A percentile compares a stretch with the other conserved stretches of the same genome.
Evolutionary conservation across 2,329 filamentous ascomycete genomes (phyloP).

Genomic region (Colletotrichum tanaceti): DNA sequence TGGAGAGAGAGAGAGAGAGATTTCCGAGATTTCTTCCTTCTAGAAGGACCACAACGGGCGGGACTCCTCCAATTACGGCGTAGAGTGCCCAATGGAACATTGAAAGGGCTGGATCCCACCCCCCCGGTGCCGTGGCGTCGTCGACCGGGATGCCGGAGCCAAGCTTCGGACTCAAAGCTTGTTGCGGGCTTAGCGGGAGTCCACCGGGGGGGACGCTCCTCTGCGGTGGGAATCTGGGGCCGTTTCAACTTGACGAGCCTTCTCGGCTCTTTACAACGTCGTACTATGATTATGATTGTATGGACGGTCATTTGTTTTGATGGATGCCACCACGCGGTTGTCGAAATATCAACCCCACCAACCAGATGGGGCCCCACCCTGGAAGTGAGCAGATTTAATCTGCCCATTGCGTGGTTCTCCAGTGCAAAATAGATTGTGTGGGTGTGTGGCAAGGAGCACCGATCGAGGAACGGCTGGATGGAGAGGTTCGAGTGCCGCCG

Average conservation of each 20-base stretch:
- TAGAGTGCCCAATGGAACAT: constrained; percentile 19
- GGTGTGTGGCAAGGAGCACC: neutral
- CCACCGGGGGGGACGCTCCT: neutral
- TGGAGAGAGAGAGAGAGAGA: neutral
- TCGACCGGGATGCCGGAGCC: constrained; percentile 27
- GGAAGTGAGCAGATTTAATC: constrained; percentile 23
- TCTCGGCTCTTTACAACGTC: neutral
- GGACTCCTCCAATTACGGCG: constrained; percentile 25
- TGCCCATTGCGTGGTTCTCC: constrained; percentile 11
- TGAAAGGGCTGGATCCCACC: constrained; percentile 7
- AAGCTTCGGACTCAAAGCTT: constrained; percentile 35
- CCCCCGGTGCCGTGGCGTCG: neutral
- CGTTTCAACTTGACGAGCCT: constrained; percentile 28
- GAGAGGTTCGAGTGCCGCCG: neutral
- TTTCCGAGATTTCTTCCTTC: constrained; percentile 9
- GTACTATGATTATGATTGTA: too few relatives aligned
- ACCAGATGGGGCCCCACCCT: too few relatives aligned
- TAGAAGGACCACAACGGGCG: neutral
- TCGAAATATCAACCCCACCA: constrained; percentile 16
- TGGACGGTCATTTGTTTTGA: too few relatives aligned
- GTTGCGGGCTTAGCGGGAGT: constrained; percentile 29
- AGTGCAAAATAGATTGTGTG: neutral
- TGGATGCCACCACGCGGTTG: constrained; percentile 7
- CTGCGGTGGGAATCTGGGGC: constrained; percentile 11
- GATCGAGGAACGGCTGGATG: neutral